Evolutionary conservation across 2,329 filamentous ascomycete species (phyloP).

Genomic region (Trichophyton mentagrophytes): DNA sequence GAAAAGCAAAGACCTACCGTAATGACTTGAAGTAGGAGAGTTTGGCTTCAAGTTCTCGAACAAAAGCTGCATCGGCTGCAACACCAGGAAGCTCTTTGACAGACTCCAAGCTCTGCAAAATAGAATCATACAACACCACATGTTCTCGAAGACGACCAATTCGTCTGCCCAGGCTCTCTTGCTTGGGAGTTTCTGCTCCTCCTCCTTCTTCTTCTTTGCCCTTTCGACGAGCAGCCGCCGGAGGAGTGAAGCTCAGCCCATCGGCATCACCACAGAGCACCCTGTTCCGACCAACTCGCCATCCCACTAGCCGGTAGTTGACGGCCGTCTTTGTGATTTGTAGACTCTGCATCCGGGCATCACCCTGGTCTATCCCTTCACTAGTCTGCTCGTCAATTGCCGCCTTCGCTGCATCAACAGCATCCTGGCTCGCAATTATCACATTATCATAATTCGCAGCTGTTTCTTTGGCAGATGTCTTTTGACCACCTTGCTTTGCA

Average conservation of each 20-base stretch:
- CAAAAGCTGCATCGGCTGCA: constrained; percentile 64
- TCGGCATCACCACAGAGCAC: constrained; percentile 75
- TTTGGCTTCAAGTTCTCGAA: constrained; percentile 65
- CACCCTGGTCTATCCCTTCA: constrained; percentile 72
- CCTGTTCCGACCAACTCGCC: constrained; percentile 86
- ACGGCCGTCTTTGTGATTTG: constrained; percentile 88
- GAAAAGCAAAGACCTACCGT: constrained; percentile 41
- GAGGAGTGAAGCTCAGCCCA: constrained; percentile 46
- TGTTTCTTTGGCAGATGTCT: constrained; percentile 44
- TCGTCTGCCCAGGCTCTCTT: constrained; percentile 60
- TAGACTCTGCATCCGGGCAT: constrained; percentile 77
- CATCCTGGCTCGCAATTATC: constrained; percentile 81
- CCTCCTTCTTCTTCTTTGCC: constrained; percentile 20
- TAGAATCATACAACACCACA: constrained; percentile 80
- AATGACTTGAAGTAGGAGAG: constrained; percentile 75
- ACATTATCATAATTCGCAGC: constrained; percentile 85
- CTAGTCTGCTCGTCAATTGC: constrained; percentile 79
- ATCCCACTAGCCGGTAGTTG: constrained; percentile 86
- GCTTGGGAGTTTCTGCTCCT: constrained; percentile 40
- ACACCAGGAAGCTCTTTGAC: constrained; percentile 83
- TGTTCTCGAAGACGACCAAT: constrained; percentile 72
- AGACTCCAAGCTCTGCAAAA: constrained; percentile 77
- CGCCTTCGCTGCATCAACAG: constrained; percentile 81
- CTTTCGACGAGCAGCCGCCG: constrained; percentile 37
- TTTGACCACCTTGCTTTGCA: constrained; percentile 28